A percentile compares a stretch with the other conserved stretches of the same genome.
Evolutionary conservation across 2,329 filamentous ascomycete genomes (phyloP).

Genomic region (Alternaria gaisen): DNA sequence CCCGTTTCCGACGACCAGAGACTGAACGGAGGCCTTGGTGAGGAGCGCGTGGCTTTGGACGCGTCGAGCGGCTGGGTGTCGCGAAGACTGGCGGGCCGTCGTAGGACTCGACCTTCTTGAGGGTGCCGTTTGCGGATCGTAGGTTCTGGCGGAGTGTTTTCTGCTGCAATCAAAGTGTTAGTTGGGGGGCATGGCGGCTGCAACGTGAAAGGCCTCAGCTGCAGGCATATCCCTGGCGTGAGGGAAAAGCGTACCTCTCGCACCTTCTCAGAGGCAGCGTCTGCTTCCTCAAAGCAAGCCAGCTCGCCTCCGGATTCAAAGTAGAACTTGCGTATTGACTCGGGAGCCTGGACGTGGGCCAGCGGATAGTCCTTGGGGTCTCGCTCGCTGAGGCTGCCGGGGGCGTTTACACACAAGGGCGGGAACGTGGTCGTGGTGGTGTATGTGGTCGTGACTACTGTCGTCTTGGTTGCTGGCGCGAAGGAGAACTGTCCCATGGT

Average conservation of each 20-base stretch:
- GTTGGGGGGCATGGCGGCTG: slow-evolving; percentile 22
- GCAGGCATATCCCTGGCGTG: slow-evolving; percentile 27
- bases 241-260: slow-evolving; percentile 59
- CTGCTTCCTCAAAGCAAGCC: slow-evolving; percentile 70
- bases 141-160: slow-evolving; percentile 56
- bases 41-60: slow-evolving; percentile 34
- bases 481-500: slow-evolving; percentile 69
- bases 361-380: slow-evolving; percentile 92
- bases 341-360: slow-evolving; percentile 81
- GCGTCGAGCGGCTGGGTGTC: slow-evolving; percentile 50
- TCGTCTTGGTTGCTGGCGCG: slow-evolving; percentile 70
- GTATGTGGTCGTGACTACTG: slow-evolving; percentile 86
- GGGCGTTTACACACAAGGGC: slow-evolving; percentile 79
- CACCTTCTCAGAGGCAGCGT: slow-evolving; percentile 63
- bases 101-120: slow-evolving; percentile 53
- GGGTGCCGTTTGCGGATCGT: slow-evolving; percentile 57
- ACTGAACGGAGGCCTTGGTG: slow-evolving; percentile 35
- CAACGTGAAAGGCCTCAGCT: slow-evolving; percentile 30
- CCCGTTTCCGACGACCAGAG: slow-evolving; percentile 55
- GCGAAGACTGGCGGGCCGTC: slow-evolving; percentile 54
- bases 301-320: slow-evolving; percentile 73
- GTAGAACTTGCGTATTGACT: slow-evolving; percentile 77
- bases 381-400: slow-evolving; percentile 73
- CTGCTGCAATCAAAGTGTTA: slow-evolving; percentile 50
- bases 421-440: slow-evolving; percentile 85